Conservation (phyloP, 495 filamentous ascomycete species). For the Penicillium lividum region DNA sequence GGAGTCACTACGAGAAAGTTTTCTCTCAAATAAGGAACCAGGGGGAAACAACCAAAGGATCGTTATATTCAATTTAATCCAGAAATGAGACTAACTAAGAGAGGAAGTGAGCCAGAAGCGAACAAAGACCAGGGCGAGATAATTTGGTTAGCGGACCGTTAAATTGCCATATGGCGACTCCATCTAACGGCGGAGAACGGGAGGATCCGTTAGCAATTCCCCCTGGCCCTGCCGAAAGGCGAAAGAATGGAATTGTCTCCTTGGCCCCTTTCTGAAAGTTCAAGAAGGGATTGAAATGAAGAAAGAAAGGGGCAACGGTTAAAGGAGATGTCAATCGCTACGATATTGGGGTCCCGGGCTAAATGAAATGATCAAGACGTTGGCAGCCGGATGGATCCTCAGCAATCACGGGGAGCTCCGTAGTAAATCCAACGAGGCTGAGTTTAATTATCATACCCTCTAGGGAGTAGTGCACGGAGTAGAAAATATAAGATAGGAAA, state of each 20-base stretch:
- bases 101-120: not conserved
- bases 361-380: not conserved
- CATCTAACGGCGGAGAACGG: constrained; percentile 27
- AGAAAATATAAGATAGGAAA: not conserved
- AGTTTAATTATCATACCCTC: not conserved
- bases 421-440: not conserved
- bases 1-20: not conserved
- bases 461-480: not conserved
- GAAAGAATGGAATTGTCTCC: not conserved
- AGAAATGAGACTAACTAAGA: not conserved
- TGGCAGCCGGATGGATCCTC: not conserved
- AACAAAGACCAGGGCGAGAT: constrained; percentile 10
- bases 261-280: not conserved
- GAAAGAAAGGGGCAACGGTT: not conserved
- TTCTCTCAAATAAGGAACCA: not conserved
- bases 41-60: not conserved
- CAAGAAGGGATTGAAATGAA: not conserved
- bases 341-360: not conserved
- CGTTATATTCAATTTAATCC: not conserved
- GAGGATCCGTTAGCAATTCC: constrained; percentile 18
- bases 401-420: not conserved
- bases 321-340: constrained; percentile 3
- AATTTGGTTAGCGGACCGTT: constrained; percentile 17
- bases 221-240: constrained; percentile 7
- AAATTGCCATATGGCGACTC: constrained; percentile 14